phyloP scores from a whole-genome alignment of 228 moss, liverwort and hornwort genomes.

The Sphagnum magellanicum region DNA sequence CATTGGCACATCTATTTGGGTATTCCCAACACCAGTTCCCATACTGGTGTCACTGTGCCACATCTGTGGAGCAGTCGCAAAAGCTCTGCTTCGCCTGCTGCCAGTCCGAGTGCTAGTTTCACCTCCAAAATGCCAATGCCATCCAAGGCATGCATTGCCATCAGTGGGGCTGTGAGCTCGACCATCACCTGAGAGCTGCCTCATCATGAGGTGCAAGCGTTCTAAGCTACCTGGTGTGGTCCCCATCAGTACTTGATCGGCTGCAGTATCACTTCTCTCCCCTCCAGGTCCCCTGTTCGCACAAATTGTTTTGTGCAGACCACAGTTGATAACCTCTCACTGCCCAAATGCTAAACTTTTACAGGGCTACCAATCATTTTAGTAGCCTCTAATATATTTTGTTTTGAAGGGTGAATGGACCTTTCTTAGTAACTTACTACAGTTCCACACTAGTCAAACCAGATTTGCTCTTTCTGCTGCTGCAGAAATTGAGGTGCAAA shows the following conservation, averaged over 20 bases:
- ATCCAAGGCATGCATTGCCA: constrained; percentile 24
- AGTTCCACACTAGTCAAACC: not conserved
- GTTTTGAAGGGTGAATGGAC: too few species aligned
- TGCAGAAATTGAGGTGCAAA: not conserved
- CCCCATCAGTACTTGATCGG: constrained; percentile 25
- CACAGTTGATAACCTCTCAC: not conserved
- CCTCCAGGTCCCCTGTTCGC: constrained; percentile 58
- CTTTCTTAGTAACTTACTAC: not conserved
- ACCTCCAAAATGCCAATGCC: constrained; percentile 89
- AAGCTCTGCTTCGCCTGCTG: constrained; percentile 52
- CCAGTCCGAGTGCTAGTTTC: constrained; percentile 53
- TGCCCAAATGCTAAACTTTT: not conserved
- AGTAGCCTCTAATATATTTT: not conserved
- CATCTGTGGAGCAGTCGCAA: constrained; percentile 37
- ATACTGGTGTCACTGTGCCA: constrained; percentile 39
- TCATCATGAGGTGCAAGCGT: constrained; percentile 83
- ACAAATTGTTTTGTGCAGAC: not conserved
- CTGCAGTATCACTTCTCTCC: constrained; percentile 48
- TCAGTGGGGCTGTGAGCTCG: constrained; percentile 57
- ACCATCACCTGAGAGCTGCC: constrained; percentile 67
- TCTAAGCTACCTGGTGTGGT: constrained; percentile 49
- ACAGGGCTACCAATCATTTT: too few species aligned
- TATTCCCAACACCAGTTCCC: constrained; percentile 45
- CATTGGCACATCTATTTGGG: constrained; percentile 58
- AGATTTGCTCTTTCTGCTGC: not conserved